Base-by-base conservation (phyloP, 2,329 filamentous ascomycete genomes). In the Boeremia exigua region DNA sequence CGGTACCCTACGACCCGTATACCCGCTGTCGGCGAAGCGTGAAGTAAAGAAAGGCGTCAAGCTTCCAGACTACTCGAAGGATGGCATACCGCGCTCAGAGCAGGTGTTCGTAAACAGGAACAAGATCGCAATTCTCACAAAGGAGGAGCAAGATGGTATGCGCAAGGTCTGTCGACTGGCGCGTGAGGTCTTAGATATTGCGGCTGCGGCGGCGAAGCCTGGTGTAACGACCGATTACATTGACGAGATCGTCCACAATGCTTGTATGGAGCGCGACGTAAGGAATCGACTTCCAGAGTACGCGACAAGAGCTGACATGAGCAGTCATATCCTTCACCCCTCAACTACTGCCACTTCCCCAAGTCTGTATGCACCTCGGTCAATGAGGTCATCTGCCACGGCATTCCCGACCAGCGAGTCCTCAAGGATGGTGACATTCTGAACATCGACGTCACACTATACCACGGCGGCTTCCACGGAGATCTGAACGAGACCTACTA, bases 401-500 rank as follows among this genome's bases (percentile, higher is more conserved):
- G 95, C 48, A 99, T 99, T 61, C 95, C 95, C 14, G 95, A 99
- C 71, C 87, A 96, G 75, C 87, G 95, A 51, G 82, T 90, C 7
- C 83, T 99, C 1, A 79, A 92, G 61, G 94, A 99, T 66, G 95
- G 95, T 59, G 95, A 99, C 70, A 98, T 99, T 63, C 80, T 99
- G 71, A 99, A 99, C 79, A 92, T 99, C 63, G 95, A 99, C 68
- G 91, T 99, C 5, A 93, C 92, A 0, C 80, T 99, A 38, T 99
- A 96, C 77, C 92, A 98, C 74, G 90, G 88, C 58, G 95, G 95
- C 49, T 98, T 94, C 80, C 95, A 99, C 74, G 92, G 92, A 51
- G 95, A 99, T 75, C 81, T 99, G 51, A 99, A 99, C 80, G 95
- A 99, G 80, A 99, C 95, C 11, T 99, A 98, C 80, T 99, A 99